Conservation (phyloP, 805 yeast species). For the Yueomyces sp. region DNA sequence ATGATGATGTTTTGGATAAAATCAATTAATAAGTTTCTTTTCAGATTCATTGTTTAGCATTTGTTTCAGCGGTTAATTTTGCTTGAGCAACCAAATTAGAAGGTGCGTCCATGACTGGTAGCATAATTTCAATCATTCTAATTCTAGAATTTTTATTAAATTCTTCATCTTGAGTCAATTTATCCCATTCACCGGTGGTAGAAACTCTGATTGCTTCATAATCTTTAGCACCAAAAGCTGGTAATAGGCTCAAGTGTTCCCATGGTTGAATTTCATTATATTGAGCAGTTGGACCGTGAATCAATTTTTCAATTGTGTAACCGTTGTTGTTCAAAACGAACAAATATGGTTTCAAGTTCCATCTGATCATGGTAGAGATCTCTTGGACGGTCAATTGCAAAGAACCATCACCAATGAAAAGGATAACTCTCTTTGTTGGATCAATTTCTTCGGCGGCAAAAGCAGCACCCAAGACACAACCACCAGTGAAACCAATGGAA, state of each 20-base stretch:
- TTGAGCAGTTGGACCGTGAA: constrained; percentile 52
- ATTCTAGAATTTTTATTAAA: constrained; percentile 46
- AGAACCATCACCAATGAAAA: constrained; percentile 68
- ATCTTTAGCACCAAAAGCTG: constrained; percentile 35
- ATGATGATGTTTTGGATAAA: neutral
- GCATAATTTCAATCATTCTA: constrained; percentile 55
- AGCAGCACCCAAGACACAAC: constrained; percentile 55
- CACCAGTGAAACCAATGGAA: constrained; percentile 59
- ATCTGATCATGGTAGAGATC: constrained; percentile 54
- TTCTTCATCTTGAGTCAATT: constrained; percentile 30
- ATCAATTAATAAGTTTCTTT: too few species aligned
- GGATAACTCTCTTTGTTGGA: constrained; percentile 46
- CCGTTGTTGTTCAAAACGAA: constrained; percentile 62
- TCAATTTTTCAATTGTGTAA: constrained; percentile 63
- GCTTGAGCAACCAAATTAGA: constrained; percentile 54
- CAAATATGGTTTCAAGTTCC: constrained; percentile 54
- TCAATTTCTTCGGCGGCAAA: constrained; percentile 55
- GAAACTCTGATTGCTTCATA: constrained; percentile 43
- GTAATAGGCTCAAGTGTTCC: constrained; percentile 47
- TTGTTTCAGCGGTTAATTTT: constrained; percentile 39
- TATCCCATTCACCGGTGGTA: constrained; percentile 45
- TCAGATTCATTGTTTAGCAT: constrained; percentile 24
- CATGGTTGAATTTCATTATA: constrained; percentile 59
- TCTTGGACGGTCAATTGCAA: constrained; percentile 64
- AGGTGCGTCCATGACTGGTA: constrained; percentile 61